Percentiles rank a stretch among this genome's conserved stretches.
phyloP scores from a whole-genome alignment of 106 monocot species.

The Alisma plantagoaquatica region DNA sequence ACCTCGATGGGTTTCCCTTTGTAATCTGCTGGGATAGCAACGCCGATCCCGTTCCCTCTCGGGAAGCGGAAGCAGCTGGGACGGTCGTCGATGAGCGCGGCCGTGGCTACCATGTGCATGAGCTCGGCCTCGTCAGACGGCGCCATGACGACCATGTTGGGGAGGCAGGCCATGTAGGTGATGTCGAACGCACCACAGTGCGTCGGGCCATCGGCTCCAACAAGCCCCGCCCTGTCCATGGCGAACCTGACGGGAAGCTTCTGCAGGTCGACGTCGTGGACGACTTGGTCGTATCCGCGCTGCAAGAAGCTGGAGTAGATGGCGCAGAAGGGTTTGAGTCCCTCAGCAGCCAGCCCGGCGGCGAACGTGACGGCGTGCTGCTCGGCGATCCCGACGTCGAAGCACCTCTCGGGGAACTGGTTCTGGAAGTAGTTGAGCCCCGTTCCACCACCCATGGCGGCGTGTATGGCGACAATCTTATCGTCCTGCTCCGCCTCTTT shows the following conservation, averaged over 20 bases:
- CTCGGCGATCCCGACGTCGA: constrained; percentile 72
- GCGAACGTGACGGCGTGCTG: constrained; percentile 84
- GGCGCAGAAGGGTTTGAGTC: constrained; percentile 65
- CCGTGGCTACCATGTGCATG: constrained; percentile 57
- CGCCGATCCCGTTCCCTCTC: constrained; percentile 26
- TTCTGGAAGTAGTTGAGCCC: constrained; percentile 58
- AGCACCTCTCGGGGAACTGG: constrained; percentile 62
- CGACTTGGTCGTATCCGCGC: constrained; percentile 63
- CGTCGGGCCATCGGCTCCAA: constrained; percentile 52
- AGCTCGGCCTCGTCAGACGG: constrained; percentile 62
- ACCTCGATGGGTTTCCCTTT: constrained; percentile 34
- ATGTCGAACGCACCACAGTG: constrained; percentile 67
- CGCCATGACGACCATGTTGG: constrained; percentile 86
- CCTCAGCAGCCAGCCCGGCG: constrained; percentile 61
- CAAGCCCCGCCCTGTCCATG: constrained; percentile 53
- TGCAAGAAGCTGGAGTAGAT: constrained; percentile 65
- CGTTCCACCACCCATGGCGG: no score
- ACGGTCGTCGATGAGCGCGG: constrained; percentile 34
- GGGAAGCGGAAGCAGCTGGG: constrained; percentile 72
- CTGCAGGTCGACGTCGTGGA: constrained; percentile 73
- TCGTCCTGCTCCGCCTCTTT: no score
- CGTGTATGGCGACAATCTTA: no score
- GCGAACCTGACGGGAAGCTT: constrained; percentile 56
- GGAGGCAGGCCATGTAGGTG: constrained; percentile 66
- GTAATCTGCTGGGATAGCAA: constrained; percentile 3